Percentiles rank a stretch among this genome's conserved stretches.
These are phyloP conservation scores for Lasiodiplodia hormozganensis DNA, from an alignment of 2,329 filamentous ascomycete species.

Conservation along the genomic window DNA sequence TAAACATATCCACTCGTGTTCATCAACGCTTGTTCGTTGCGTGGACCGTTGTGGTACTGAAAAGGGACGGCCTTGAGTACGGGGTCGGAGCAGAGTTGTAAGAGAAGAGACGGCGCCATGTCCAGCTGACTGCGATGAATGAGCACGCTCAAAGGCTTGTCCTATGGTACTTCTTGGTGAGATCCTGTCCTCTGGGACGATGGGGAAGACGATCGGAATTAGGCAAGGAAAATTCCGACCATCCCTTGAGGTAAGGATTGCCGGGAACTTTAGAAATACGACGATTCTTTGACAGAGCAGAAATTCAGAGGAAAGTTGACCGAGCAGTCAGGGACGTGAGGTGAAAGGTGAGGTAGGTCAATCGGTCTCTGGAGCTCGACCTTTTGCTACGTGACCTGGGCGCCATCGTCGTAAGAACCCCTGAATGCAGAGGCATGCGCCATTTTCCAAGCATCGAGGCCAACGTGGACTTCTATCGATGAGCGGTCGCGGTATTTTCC, in stretches of 20 bases:
- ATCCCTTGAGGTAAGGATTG: neutral
- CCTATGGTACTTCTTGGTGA: neutral
- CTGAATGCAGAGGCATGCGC: slow-evolving; percentile 9
- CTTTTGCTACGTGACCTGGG: neutral
- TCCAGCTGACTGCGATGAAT: neutral
- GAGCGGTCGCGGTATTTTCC: slow-evolving; percentile 12
- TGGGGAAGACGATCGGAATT: slow-evolving; percentile 8
- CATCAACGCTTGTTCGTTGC: neutral
- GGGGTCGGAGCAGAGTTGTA: neutral
- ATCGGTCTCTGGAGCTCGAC: neutral
- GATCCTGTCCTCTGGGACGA: neutral
- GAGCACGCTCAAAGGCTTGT: neutral
- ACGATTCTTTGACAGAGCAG: neutral
- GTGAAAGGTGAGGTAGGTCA: no score
- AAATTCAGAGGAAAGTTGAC: neutral
- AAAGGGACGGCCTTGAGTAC: neutral
- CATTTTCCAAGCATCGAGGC: slow-evolving; percentile 7
- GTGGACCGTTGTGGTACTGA: neutral
- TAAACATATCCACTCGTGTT: neutral
- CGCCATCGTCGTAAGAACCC: neutral
- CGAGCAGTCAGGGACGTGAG: neutral
- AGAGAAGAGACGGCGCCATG: neutral
- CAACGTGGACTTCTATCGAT: neutral
- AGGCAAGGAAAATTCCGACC: neutral
- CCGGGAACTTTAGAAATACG: neutral